phyloP scores from a whole-genome alignment of 768 basidiomycete species.

The Serendipita sp. region DNA sequence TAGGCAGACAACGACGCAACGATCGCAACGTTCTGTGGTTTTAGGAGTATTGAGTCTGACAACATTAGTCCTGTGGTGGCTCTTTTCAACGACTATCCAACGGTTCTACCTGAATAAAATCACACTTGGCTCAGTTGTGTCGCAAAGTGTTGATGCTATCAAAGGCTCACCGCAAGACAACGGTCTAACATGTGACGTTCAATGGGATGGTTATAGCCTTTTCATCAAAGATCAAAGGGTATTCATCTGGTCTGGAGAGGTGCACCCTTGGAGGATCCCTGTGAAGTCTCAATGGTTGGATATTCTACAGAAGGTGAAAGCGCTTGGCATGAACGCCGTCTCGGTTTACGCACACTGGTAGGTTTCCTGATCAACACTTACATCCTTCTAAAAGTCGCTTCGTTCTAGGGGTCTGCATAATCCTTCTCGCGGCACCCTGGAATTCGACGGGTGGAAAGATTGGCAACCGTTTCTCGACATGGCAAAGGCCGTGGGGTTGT shows the following conservation, averaged over 20 bases:
- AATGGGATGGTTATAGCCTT: slow-evolving; percentile 62
- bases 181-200: slow-evolving; percentile 30
- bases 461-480: slow-evolving; percentile 59
- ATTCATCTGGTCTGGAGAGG: slow-evolving; percentile 68
- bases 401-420: slow-evolving; percentile 47
- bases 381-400: neutral
- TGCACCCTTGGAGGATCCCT: slow-evolving; percentile 69
- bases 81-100: no score
- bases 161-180: neutral
- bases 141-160: no score
- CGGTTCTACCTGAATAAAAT: no score
- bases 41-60: no score
- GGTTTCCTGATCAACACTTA: neutral
- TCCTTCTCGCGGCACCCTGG: slow-evolving; percentile 55
- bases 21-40: no score
- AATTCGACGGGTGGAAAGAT: slow-evolving; percentile 55
- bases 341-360: slow-evolving; percentile 61
- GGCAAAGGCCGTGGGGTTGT: slow-evolving; percentile 56
- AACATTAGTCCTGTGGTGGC: no score
- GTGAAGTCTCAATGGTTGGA: slow-evolving; percentile 70
- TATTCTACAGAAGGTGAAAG: slow-evolving; percentile 66
- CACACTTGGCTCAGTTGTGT: no score
- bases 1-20: no score
- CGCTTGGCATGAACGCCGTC: slow-evolving; percentile 62
- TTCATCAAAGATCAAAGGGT: slow-evolving; percentile 52